Conservation (phyloP, 108 stramenopile genomes). For the Pseudonitzschia pungens region DNA sequence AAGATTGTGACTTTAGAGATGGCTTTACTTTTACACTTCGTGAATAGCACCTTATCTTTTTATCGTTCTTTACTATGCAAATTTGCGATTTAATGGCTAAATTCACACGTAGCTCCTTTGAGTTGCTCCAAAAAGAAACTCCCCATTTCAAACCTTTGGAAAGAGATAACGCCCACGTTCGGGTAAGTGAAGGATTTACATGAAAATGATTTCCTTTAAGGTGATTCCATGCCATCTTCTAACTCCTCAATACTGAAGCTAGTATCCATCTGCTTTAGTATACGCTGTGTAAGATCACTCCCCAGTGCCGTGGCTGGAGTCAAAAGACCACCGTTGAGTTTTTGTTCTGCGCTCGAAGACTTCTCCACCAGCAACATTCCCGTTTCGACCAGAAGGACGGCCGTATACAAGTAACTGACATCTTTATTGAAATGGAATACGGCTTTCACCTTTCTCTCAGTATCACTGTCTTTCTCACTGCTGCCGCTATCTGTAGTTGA, state of each 20-base stretch:
- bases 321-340: constrained; percentile 20
- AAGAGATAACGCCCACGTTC: no score
- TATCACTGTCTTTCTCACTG: not conserved
- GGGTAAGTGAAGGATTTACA: no score
- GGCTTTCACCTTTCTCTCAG: constrained; percentile 8
- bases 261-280: constrained; percentile 32
- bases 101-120: no score
- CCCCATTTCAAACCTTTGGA: no score
- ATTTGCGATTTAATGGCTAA: no score
- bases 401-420: constrained; percentile 35
- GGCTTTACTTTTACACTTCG: no score
- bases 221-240: not conserved
- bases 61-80: no score
- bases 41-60: no score
- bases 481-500: not conserved
- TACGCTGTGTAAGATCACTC: constrained; percentile 35
- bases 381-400: constrained; percentile 32
- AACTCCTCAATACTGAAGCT: constrained; percentile 29
- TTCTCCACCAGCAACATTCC: constrained; percentile 34
- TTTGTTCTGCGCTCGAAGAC: not conserved
- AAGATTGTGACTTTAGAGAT: no score
- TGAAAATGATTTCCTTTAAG: not conserved
- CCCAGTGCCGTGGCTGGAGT: constrained; percentile 42
- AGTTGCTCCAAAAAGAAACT: no score
- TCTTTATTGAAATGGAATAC: constrained; percentile 38